Base-by-base conservation (phyloP, 2,329 filamentous ascomycete genomes). In the Pyricularia grisea region DNA sequence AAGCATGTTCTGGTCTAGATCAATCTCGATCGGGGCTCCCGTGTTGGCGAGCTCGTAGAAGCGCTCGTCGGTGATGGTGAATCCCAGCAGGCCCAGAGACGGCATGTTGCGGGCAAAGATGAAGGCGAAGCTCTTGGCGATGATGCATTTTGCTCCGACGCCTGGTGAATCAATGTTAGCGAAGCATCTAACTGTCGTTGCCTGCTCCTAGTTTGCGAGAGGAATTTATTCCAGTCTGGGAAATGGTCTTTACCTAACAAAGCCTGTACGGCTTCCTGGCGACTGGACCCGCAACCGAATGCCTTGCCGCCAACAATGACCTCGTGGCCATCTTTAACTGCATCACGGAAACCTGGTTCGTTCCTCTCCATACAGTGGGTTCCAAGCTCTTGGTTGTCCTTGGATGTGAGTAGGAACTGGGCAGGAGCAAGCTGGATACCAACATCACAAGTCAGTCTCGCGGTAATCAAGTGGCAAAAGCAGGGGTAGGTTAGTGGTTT, bases 41-140 rank as follows among this genome's bases (percentile, higher is more conserved):
- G 81, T 77, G 20, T 69, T 61, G 0, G 76, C 79, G 0, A 73
- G 71, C 3, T 78, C 74, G 69, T 77, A 82, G 71, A 83, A 82
- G 0, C 65, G 71, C 9, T 77, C 75, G 67, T 83, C 78, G 0
- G 70, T 67, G 14, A 84, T 77, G 1, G 74, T 75, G 66, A 84
- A 80, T 0, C 81, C 81, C 20, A 83, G 71, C 0, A 84, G 76
- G 0, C 82, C 82, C 0, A 83, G 72, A 50, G 75, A 81, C 0
- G 81, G 79, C 74, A 81, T 78, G 72, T 84, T 84, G 1, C 81
- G 77, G 7, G 75, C 75, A 68, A 80, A 83, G 69, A 83, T 83
- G 72, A 83, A 83, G 0, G 80, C 77, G 69, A 82, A 84, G 0
- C 78, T 80, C 65, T 76, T 73, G 0, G 80, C 81, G 68, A 83